Percentiles rank a stretch among this genome's conserved stretches.
Evolutionary conservation across 2,329 filamentous ascomycete species (phyloP).

Genomic region (Pseudogymnoascus sp.): DNA sequence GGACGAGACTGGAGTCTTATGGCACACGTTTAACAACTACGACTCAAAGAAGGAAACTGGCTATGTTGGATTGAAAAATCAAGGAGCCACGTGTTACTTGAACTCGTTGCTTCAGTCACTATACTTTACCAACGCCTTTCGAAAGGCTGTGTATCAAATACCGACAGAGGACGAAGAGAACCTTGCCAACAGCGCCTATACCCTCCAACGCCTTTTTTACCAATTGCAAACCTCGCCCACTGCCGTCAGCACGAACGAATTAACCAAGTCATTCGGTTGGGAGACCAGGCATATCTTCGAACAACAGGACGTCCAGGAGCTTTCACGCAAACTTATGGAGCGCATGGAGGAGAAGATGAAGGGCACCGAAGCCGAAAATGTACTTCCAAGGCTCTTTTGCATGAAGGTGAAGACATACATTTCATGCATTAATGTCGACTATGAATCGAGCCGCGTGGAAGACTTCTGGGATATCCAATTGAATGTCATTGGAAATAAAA

Average conservation of each 20-base stretch:
- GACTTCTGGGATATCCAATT: constrained; percentile 99
- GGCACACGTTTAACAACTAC: constrained; percentile 90
- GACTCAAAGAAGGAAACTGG: constrained; percentile 99
- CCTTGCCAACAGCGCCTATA: constrained; percentile 82
- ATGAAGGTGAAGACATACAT: constrained; percentile 99
- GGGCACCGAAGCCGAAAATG: constrained; percentile 82
- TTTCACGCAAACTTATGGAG: constrained; percentile 95
- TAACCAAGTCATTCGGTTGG: constrained; percentile 97
- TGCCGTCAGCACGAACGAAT: constrained; percentile 82
- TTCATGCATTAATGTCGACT: constrained; percentile 95
- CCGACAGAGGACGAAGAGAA: constrained; percentile 80
- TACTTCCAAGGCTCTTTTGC: constrained; percentile 83
- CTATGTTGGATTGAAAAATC: constrained; percentile 92
- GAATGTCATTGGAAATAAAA: constrained; percentile 91
- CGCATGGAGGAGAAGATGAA: constrained; percentile 98
- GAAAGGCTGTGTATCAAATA: constrained; percentile 96
- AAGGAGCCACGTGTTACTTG: constrained; percentile 85
- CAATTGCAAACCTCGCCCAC: constrained; percentile 77
- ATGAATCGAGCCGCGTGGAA: constrained; percentile 89
- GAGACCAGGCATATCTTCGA: constrained; percentile 97
- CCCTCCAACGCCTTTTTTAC: constrained; percentile 88
- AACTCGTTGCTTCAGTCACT: constrained; percentile 78
- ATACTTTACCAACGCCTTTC: constrained; percentile 86
- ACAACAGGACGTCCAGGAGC: constrained; percentile 95
- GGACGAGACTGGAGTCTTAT: constrained; percentile 79